These are phyloP conservation scores for Thermochaetoides dissita DNA, from an alignment of 2,329 filamentous ascomycete genomes.

Conservation along the genomic window DNA sequence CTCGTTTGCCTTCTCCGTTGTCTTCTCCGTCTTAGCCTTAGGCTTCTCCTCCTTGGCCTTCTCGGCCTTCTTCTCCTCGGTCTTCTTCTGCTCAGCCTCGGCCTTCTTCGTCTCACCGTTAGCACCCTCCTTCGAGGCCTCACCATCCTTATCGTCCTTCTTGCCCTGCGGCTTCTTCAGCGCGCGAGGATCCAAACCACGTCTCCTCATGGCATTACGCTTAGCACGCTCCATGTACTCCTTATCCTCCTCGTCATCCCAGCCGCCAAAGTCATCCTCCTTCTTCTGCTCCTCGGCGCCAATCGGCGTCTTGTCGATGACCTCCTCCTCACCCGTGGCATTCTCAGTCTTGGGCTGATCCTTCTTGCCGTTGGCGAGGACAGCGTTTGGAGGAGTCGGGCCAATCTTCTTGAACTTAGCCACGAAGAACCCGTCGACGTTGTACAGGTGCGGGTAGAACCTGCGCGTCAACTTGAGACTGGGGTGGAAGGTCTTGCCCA, in stretches of 20 bases:
- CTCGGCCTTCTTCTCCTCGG: constrained; percentile 9
- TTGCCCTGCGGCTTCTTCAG: constrained; percentile 24
- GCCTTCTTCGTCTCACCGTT: constrained; percentile 9
- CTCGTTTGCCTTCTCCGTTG: neutral
- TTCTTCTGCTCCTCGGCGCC: constrained; percentile 28
- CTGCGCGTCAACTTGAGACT: constrained; percentile 69
- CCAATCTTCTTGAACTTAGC: constrained; percentile 92
- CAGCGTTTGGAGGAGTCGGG: constrained; percentile 51
- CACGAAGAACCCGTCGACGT: constrained; percentile 96
- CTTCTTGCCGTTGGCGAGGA: constrained; percentile 19
- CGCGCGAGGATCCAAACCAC: constrained; percentile 58
- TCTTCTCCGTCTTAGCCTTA: constrained; percentile 21
- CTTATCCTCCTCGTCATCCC: constrained; percentile 59
- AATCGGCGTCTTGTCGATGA: constrained; percentile 59
- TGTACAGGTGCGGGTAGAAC: constrained; percentile 84
- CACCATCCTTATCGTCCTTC: constrained; percentile 9
- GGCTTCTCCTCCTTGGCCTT: constrained; percentile 6
- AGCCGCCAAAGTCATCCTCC: constrained; percentile 50
- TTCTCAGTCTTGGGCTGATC: constrained; percentile 8
- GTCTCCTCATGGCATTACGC: constrained; percentile 57
- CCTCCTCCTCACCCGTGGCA: constrained; percentile 25
- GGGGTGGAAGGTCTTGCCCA: constrained; percentile 81
- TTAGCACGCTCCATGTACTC: constrained; percentile 61
- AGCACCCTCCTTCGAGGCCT: constrained; percentile 8
- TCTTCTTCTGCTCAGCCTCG: constrained; percentile 9